A percentile compares a stretch with the other conserved stretches of the same genome.
Evolutionary conservation across 495 filamentous ascomycete genomes (phyloP).

Genomic region (Delitschia confertaspora): DNA sequence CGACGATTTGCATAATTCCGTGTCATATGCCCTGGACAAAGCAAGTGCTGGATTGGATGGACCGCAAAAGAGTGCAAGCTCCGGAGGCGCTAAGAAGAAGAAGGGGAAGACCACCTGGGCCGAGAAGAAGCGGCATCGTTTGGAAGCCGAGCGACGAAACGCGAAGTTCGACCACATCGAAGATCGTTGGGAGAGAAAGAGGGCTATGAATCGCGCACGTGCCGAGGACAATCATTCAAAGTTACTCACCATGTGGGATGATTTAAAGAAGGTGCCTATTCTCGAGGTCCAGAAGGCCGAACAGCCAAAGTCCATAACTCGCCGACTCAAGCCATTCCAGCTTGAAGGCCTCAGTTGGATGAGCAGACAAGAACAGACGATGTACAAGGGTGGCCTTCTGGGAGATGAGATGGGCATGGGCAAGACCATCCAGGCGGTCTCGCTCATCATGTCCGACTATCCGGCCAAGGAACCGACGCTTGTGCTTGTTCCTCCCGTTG

Average conservation of each 20-base stretch:
- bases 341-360: conserved; percentile 93
- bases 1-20: no score
- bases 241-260: conserved; percentile 73
- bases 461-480: conserved; percentile 72
- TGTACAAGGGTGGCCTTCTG: conserved; percentile 79
- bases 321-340: conserved; percentile 83
- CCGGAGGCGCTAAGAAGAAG: not conserved
- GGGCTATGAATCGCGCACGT: conserved; percentile 48
- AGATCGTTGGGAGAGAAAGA: conserved; percentile 30
- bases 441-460: conserved; percentile 94
- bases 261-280: conserved; percentile 56
- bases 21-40: no score
- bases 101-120: not conserved
- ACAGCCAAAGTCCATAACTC: conserved; percentile 70
- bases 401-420: conserved; percentile 98
- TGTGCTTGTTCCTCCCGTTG: conserved; percentile 88
- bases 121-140: conserved; percentile 10
- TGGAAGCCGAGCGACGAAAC: not conserved
- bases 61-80: no score
- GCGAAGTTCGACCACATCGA: conserved; percentile 20
- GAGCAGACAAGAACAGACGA: conserved; percentile 71
- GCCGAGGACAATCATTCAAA: conserved; percentile 71
- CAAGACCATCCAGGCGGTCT: conserved; percentile 96
- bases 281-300: conserved; percentile 56
- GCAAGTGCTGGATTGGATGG: no score